Percentiles rank a stretch among this genome's conserved stretches.
Evolutionary conservation across 2,329 filamentous ascomycete genomes (phyloP).

Genomic region (Mycosphaerelloides madeirae): DNA sequence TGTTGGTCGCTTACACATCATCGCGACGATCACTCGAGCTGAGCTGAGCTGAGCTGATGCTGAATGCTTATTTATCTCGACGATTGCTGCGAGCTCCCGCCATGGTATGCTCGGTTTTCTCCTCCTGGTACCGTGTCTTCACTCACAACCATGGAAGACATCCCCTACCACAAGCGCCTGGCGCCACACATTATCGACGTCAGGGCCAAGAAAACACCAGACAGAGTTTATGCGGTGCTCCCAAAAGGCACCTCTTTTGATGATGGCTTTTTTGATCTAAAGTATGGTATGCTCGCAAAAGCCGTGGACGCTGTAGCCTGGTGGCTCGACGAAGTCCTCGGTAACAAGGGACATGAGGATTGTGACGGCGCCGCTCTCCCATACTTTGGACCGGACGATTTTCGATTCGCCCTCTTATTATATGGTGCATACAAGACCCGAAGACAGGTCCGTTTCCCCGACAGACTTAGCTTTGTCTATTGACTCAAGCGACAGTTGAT

Average conservation of each 20-base stretch:
- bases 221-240: constrained; percentile 5
- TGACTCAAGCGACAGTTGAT: constrained; percentile 4
- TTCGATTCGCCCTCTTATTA: constrained; percentile 11
- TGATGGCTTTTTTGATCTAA: constrained; percentile 14
- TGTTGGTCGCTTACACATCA: too few relatives aligned
- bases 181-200: not conserved
- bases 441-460: constrained; percentile 1
- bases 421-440: constrained; percentile 10
- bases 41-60: too few relatives aligned
- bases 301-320: constrained; percentile 11
- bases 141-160: constrained; percentile 5
- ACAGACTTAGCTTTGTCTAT: too few relatives aligned
- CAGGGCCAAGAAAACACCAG: constrained; percentile 5
- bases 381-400: constrained; percentile 16
- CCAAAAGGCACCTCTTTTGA: constrained; percentile 6
- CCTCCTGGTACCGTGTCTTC: too few relatives aligned
- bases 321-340: constrained; percentile 16
- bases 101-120: too few relatives aligned
- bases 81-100: too few relatives aligned
- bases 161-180: constrained; percentile 1
- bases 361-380: constrained; percentile 2
- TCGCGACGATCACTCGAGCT: too few relatives aligned
- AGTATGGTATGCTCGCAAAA: constrained; percentile 8
- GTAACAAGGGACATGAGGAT: not conserved
- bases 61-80: too few relatives aligned